Evolutionary conservation across 225 moss, liverwort and hornwort species (phyloP).

Genomic region (Bryoerythrophyllum caledonicum): DNA sequence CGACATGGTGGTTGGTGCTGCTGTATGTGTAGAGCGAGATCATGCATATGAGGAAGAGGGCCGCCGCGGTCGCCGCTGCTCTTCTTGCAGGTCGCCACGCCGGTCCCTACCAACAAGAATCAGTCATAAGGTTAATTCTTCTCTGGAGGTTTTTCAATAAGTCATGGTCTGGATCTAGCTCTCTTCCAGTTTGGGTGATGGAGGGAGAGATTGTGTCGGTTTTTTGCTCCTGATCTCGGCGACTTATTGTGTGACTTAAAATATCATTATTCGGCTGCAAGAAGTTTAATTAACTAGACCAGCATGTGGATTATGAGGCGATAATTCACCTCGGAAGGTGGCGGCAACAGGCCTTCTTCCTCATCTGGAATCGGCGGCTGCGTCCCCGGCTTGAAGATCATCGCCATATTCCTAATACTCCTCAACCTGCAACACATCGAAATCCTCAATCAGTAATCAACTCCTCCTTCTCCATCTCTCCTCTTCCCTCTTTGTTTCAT

Average conservation of each 20-base stretch:
- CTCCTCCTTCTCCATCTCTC: not conserved
- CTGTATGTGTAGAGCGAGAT: constrained; percentile 19
- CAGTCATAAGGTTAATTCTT: no score
- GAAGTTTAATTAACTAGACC: not conserved
- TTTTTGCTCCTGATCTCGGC: no score
- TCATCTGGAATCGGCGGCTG: constrained; percentile 15
- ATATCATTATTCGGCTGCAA: no score
- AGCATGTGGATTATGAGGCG: no score
- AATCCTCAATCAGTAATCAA: not conserved
- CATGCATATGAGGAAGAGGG: constrained; percentile 34
- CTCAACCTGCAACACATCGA: constrained; percentile 5
- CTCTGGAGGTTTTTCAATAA: no score
- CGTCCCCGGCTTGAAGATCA: not conserved
- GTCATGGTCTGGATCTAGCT: no score
- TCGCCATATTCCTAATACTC: constrained; percentile 23
- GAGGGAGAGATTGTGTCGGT: no score
- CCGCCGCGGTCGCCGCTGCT: constrained; percentile 26
- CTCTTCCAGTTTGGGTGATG: no score
- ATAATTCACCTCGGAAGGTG: constrained; percentile 1
- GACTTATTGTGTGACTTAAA: no score
- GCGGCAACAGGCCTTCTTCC: constrained; percentile 31
- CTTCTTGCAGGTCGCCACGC: not conserved
- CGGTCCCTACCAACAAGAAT: not conserved
- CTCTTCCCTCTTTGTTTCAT: not conserved
- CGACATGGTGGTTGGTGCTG: not conserved